Evolutionary conservation across 2,329 filamentous ascomycete genomes (phyloP).

Genomic region (Aspergillus proliferans): DNA sequence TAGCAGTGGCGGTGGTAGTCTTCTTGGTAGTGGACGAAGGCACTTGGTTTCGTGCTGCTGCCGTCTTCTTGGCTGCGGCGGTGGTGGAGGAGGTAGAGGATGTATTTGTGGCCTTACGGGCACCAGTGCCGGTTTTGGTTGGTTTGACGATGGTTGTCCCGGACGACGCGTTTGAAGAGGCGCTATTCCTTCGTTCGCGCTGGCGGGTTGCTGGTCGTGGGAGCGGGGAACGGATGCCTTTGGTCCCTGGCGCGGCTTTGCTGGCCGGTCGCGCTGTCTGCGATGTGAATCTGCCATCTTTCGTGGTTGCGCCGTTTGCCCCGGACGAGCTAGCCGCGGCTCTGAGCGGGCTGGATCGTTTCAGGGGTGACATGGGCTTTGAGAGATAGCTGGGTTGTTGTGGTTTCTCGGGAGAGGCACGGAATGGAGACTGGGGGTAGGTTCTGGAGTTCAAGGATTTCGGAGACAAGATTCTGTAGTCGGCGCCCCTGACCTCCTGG

Average conservation of each 20-base stretch:
- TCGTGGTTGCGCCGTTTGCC: constrained; percentile 16
- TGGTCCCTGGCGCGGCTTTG: constrained; percentile 24
- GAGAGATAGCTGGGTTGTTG: constrained; percentile 52
- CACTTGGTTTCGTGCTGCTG: constrained; percentile 22
- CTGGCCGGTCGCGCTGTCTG: constrained; percentile 26
- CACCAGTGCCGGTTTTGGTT: constrained; percentile 19
- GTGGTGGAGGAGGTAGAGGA: constrained; percentile 14
- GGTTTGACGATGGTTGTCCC: constrained; percentile 34
- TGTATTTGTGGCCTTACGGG: constrained; percentile 25
- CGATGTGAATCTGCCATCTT: constrained; percentile 20
- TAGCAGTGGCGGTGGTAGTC: constrained; percentile 27
- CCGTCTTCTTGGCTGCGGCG: constrained; percentile 23
- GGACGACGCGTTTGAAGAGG: constrained; percentile 32
- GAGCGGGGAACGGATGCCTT: constrained; percentile 22
- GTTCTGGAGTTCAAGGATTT: constrained; percentile 74
- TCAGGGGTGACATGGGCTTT: constrained; percentile 58
- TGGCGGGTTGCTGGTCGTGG: constrained; percentile 36
- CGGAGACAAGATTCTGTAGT: constrained; percentile 65
- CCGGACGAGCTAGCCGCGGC: constrained; percentile 16
- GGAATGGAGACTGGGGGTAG: constrained; percentile 51
- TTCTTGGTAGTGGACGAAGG: constrained; percentile 32
- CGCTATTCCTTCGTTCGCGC: constrained; percentile 32
- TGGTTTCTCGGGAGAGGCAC: constrained; percentile 36
- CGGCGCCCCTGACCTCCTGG: constrained; percentile 41
- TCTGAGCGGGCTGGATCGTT: constrained; percentile 42